Percentiles rank a stretch among this genome's conserved stretches.
Conservation (phyloP, 2,329 filamentous ascomycete species). For the Monosporascus sp. region DNA sequence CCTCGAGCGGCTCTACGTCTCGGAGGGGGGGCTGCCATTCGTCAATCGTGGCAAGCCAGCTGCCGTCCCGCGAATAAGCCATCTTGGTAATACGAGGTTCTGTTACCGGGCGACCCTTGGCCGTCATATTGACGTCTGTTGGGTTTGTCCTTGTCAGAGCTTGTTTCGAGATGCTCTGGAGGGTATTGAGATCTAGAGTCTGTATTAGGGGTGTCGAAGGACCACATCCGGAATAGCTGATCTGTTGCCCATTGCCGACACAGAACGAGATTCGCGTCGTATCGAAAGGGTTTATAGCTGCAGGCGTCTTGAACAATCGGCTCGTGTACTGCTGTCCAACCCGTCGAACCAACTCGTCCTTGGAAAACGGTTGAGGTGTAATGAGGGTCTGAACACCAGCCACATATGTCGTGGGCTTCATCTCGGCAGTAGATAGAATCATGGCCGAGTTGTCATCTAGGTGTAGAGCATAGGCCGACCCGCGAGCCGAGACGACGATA, state of each 20-base stretch:
- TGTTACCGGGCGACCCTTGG: conserved; percentile 63
- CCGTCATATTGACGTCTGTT: conserved; percentile 72
- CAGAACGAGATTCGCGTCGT: conserved; percentile 63
- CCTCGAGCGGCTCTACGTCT: conserved; percentile 58
- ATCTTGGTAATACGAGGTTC: conserved; percentile 76
- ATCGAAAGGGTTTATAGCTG: conserved; percentile 56
- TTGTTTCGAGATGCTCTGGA: conserved; percentile 77
- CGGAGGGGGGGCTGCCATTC: conserved; percentile 74
- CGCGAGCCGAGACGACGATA: conserved; percentile 72
- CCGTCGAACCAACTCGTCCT: conserved; percentile 48
- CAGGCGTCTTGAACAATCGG: conserved; percentile 46
- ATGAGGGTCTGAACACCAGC: conserved; percentile 70
- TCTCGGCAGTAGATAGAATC: conserved; percentile 82
- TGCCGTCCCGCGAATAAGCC: conserved; percentile 71
- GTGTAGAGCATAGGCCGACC: conserved; percentile 77
- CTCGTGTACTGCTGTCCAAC: conserved; percentile 43
- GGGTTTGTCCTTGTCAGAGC: conserved; percentile 83
- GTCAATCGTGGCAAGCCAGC: conserved; percentile 88
- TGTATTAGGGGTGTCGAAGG: conserved; percentile 62
- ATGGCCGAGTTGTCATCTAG: conserved; percentile 90
- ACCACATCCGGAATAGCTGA: conserved; percentile 44
- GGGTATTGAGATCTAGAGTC: conserved; percentile 76
- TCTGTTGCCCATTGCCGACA: conserved; percentile 57
- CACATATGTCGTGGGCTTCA: conserved; percentile 78
- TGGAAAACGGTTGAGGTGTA: conserved; percentile 43